Base-by-base conservation (phyloP, 2,329 filamentous ascomycete genomes). In the Alternaria ventricosa region DNA sequence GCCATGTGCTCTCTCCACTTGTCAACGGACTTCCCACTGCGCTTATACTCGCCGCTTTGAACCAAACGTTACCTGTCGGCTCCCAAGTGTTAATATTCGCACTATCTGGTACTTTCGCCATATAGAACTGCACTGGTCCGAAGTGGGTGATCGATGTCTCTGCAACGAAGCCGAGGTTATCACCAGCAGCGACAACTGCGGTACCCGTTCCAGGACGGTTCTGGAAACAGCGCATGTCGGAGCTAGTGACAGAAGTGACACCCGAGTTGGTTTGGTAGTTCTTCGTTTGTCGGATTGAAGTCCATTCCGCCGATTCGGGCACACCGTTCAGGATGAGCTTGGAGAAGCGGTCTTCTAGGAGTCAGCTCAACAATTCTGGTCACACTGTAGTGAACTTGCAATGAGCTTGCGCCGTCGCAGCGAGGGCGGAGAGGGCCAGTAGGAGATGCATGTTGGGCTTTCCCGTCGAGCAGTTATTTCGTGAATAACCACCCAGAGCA, bases 41-140 rank as follows among this genome's bases (percentile, higher is more conserved):
- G 55, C 64, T 68, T 12, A 75, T 73, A 44, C 66, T 69, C 13
- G 64, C 69, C 3, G 64, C 71, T 47, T 77, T 78, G 63, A 78
- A 78, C 75, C 76, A 78, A 7, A 78, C 74, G 46, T 73, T 74
- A 0, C 75, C 76, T 10, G 63, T 30, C 3, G 70, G 63, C 46
- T 75, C 71, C 75, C 75, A 78, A 3, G 70, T 71, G 41, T 73
- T 73, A 18, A 75, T 67, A 46, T 74, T 63, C 11, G 65, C 65
- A 30, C 61, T 62, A 27, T 71, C 69, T 3, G 76, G 76, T 15
- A 75, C 85, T 71, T 85, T 87, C 69, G 86, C 87, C 61, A 88
- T 80, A 70, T 87, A 87, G 2, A 85, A 85, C 66, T 87, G 77
- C 3, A 84, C 84, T 15, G 86, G 86, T 2, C 86, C 86, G 62